These are phyloP conservation scores for Haematococcus sp. DNA, from an alignment of 139 green algal species.

Conservation along the genomic window DNA sequence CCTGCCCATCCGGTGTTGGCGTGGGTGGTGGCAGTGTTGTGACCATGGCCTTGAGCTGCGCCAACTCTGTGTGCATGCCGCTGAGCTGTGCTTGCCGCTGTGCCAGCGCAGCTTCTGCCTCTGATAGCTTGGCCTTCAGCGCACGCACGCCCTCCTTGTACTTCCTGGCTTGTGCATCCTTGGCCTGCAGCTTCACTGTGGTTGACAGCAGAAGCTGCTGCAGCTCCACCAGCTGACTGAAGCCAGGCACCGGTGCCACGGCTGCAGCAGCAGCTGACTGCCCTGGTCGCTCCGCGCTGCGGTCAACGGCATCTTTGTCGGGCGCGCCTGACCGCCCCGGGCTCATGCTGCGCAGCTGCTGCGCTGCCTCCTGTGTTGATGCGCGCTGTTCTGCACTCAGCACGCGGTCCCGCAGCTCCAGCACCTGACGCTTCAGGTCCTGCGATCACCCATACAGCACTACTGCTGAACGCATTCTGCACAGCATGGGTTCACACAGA, in stretches of 20 bases:
- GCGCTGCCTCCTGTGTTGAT: background rate
- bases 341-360: background rate
- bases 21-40: constrained; percentile 23
- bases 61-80: constrained; percentile 1
- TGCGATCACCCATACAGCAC: background rate
- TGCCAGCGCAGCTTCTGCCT: constrained; percentile 17
- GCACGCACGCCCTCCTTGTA: constrained; percentile 58
- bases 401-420: constrained; percentile 18
- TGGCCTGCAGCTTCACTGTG: constrained; percentile 27
- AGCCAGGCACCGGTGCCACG: no score
- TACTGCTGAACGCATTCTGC: background rate
- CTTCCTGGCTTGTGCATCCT: constrained; percentile 44
- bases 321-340: background rate
- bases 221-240: constrained; percentile 28
- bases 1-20: background rate
- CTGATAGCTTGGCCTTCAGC: constrained; percentile 40
- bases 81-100: constrained; percentile 27
- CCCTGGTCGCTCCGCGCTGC: background rate
- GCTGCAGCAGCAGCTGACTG: constrained; percentile 10
- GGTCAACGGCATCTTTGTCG: background rate
- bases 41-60: constrained; percentile 39
- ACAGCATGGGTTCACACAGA: no score
- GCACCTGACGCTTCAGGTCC: constrained; percentile 22
- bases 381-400: background rate
- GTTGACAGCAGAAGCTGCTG: constrained; percentile 34